phyloP scores from a whole-genome alignment of 495 filamentous ascomycete genomes.

The Tuber indicum region DNA sequence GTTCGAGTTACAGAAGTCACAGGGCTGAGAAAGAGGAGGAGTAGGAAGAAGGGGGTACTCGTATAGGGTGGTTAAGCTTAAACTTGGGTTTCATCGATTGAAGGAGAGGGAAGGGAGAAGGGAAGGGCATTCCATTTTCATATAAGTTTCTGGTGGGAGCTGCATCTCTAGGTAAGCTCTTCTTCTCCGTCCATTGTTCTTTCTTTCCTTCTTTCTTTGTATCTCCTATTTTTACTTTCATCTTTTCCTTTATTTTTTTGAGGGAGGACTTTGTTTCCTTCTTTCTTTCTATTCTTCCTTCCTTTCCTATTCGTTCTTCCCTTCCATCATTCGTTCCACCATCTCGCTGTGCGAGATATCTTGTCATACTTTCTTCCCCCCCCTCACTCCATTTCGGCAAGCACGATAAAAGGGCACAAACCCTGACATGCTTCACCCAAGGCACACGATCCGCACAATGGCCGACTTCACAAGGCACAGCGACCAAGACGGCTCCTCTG shows the following conservation, averaged over 20 bases:
- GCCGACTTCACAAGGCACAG: conserved; percentile 33
- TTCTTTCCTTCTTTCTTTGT: conserved; percentile 7
- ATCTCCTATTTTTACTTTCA: conserved; percentile 21
- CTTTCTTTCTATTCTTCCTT: background rate
- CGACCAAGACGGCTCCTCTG: conserved; percentile 9
- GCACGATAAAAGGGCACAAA: conserved; percentile 7
- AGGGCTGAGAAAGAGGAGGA: background rate
- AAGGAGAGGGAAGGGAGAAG: background rate
- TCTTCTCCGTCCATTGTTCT: background rate
- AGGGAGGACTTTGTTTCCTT: conserved; percentile 8
- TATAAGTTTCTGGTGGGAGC: background rate
- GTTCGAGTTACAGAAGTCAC: background rate
- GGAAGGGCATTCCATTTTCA: background rate
- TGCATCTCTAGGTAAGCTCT: background rate
- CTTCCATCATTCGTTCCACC: conserved; percentile 6
- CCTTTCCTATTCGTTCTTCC: background rate
- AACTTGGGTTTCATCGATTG: background rate
- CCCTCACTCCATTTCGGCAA: background rate
- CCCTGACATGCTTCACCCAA: conserved; percentile 10
- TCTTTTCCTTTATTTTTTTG: background rate
- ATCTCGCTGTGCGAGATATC: conserved; percentile 15
- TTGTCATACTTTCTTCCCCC: background rate
- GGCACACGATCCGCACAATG: conserved; percentile 23
- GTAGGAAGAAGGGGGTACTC: background rate
- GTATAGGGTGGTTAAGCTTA: background rate